Conservation (phyloP, 495 filamentous ascomycete species). For the Chaetomidium leptoderma region DNA sequence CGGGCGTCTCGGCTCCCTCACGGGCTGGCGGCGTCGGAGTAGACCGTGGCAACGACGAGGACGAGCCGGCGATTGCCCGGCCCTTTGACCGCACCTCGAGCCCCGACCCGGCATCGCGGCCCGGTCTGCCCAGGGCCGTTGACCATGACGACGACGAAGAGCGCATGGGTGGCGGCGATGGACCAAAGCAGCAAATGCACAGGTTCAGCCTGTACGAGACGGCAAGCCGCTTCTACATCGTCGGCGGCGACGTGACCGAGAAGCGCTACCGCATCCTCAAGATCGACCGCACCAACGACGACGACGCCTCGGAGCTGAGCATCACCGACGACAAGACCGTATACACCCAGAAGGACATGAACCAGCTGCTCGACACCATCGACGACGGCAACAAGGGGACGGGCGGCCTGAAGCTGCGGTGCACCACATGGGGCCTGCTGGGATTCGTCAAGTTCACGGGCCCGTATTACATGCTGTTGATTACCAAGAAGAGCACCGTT, state of each 20-base stretch:
- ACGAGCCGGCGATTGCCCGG: slow-evolving; percentile 58
- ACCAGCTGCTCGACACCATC: slow-evolving; percentile 83
- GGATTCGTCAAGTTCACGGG: slow-evolving; percentile 96
- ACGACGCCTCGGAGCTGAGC: slow-evolving; percentile 66
- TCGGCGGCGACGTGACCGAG: slow-evolving; percentile 86
- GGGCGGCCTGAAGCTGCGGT: slow-evolving; percentile 86
- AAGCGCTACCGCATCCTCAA: slow-evolving; percentile 85
- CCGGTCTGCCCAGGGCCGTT: slow-evolving; percentile 13
- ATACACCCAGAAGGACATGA: slow-evolving; percentile 90
- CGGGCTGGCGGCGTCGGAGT: slow-evolving; percentile 31
- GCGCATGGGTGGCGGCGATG: slow-evolving; percentile 23
- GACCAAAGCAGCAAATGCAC: slow-evolving; percentile 81
- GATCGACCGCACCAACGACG: slow-evolving; percentile 76
- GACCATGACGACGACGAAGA: slow-evolving; percentile 46
- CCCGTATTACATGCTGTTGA: slow-evolving; percentile 94
- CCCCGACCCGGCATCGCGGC: slow-evolving; percentile 43
- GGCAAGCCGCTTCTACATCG: slow-evolving; percentile 83
- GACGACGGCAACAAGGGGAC: slow-evolving; percentile 91
- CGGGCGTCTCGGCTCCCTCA: slow-evolving; percentile 18
- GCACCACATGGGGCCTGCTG: slow-evolving; percentile 87
- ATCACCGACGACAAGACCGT: slow-evolving; percentile 92
- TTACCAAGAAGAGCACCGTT: slow-evolving; percentile 92
- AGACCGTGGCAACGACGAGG: slow-evolving; percentile 56
- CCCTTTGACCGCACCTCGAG: slow-evolving; percentile 62
- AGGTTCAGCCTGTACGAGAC: slow-evolving; percentile 96